Base-by-base conservation (phyloP, 352 stramenopile species). In the Globisporangium canariense region DNA sequence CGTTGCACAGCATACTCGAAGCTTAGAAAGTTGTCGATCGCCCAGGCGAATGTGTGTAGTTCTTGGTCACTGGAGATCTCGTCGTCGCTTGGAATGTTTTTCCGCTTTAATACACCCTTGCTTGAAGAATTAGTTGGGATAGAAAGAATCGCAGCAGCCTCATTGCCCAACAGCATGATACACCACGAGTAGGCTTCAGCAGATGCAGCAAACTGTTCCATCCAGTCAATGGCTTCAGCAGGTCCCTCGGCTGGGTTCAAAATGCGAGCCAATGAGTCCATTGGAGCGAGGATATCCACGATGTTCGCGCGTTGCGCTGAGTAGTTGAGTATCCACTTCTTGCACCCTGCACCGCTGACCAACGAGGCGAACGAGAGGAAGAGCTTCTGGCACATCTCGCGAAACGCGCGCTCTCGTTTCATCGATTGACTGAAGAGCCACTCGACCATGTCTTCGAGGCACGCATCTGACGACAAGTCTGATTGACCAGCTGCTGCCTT, bases 191-290 rank as follows among this genome's bases (percentile, higher is more conserved):
- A 90, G 46, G 69, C 80, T 22, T 91, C 81, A 11, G 81, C 53
- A 16, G 80, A 90, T 4, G 81, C 84, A 50, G 69, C 71, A 38
- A 93, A 62, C 32, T 89, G 80, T 43, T 89, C 71, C 53, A 90
- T 68, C 84, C 84, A 93, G n/a, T 77, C 68, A 45, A 84, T 45
- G 2, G 59, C 65, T 58, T 60, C 52, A 20, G 14, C 22, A 22
- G 9, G 18, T 10, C 8, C 16, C 20, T 32, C 22, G 16, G 34
- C n/a, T 3, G 45, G 30, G 13, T 54, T 36, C 4, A 77, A 20
- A 5, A 76, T 66, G 47, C 67, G 55, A 28, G 71, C 76, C 7
- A 90, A 67, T 32, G 70, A 60, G 38, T 81, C 63, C 28, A 86
- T 65, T 7, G 83, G 81, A 38, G 75, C 77, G 18, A 92, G 61